A percentile compares a stretch with the other conserved stretches of the same genome.
phyloP scores from a whole-genome alignment of 805 yeast genomes.

The Nakazawaea ishiwadae region DNA sequence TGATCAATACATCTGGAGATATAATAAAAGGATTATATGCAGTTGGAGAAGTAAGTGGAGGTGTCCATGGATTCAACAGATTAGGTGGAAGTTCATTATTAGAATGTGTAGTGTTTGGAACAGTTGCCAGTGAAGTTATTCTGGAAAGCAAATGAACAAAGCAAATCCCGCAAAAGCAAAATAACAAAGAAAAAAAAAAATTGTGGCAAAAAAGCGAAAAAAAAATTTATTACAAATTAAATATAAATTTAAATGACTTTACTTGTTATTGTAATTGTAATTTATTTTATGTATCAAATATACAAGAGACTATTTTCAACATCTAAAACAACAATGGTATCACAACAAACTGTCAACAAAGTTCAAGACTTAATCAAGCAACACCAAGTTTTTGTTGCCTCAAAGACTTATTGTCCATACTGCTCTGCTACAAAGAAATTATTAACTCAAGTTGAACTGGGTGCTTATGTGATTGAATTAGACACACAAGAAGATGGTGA shows the following conservation, averaged over 20 bases:
- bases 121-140: slow-evolving; percentile 28
- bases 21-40: slow-evolving; percentile 48
- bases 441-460: slow-evolving; percentile 30
- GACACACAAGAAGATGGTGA: slow-evolving; percentile 59
- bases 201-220: slow-evolving; percentile 7
- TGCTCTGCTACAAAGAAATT: slow-evolving; percentile 49
- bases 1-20: slow-evolving; percentile 18
- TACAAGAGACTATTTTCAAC: slow-evolving; percentile 22
- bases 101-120: slow-evolving; percentile 60
- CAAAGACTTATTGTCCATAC: slow-evolving; percentile 73
- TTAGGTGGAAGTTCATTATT: slow-evolving; percentile 54
- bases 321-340: slow-evolving; percentile 44
- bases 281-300: slow-evolving; percentile 20
- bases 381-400: slow-evolving; percentile 74
- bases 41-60: slow-evolving; percentile 71
- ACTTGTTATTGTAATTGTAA: slow-evolving; percentile 2
- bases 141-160: neutral
- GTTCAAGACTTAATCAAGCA: slow-evolving; percentile 61
- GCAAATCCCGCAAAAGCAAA: neutral
- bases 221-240: neutral
- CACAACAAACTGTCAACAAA: slow-evolving; percentile 50
- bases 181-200: neutral
- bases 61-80: slow-evolving; percentile 62
- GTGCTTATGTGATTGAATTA: slow-evolving; percentile 52
- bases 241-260: slow-evolving; percentile 6